These are phyloP conservation scores for Monilinia vaccinii-corymbosi DNA, from an alignment of 2,329 filamentous ascomycete species.

Conservation along the genomic window DNA sequence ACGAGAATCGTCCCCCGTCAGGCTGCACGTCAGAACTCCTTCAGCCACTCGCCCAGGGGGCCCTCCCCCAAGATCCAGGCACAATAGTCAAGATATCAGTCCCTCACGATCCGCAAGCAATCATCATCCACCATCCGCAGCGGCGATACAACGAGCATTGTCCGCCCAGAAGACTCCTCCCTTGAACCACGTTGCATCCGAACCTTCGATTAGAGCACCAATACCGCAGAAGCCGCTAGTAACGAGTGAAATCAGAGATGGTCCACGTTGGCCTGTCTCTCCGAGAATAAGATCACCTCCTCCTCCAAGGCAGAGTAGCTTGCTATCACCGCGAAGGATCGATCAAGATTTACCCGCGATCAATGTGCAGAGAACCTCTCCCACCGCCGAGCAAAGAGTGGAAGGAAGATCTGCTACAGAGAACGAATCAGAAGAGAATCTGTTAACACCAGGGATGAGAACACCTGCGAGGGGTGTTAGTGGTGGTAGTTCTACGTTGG, in stretches of 20 bases:
- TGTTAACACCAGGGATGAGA: constrained; percentile 39
- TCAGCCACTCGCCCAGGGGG: constrained; percentile 22
- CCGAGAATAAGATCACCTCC: constrained; percentile 72
- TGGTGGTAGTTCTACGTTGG: constrained; percentile 55
- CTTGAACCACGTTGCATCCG: constrained; percentile 50
- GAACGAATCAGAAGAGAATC: constrained; percentile 24
- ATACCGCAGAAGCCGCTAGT: constrained; percentile 53
- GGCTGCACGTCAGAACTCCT: constrained; percentile 24
- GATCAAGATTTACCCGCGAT: constrained; percentile 44
- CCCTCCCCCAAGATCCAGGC: constrained; percentile 49
- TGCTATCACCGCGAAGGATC: constrained; percentile 36
- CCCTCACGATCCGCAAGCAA: constrained; percentile 44
- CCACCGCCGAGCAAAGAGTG: constrained; percentile 33
- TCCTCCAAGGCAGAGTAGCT: constrained; percentile 44
- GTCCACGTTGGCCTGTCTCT: constrained; percentile 65
- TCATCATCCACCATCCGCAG: constrained; percentile 50
- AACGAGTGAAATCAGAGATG: constrained; percentile 42
- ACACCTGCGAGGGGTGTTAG: constrained; percentile 52
- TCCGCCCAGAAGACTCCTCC: constrained; percentile 57
- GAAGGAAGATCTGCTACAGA: constrained; percentile 20
- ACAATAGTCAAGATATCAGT: constrained; percentile 58
- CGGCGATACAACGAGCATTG: constrained; percentile 56
- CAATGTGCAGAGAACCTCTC: constrained; percentile 40
- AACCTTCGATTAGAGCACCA: constrained; percentile 51
- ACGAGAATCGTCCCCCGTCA: constrained; percentile 38